Conservation (phyloP, 306 rosid species). For the Inga laurina region DNA sequence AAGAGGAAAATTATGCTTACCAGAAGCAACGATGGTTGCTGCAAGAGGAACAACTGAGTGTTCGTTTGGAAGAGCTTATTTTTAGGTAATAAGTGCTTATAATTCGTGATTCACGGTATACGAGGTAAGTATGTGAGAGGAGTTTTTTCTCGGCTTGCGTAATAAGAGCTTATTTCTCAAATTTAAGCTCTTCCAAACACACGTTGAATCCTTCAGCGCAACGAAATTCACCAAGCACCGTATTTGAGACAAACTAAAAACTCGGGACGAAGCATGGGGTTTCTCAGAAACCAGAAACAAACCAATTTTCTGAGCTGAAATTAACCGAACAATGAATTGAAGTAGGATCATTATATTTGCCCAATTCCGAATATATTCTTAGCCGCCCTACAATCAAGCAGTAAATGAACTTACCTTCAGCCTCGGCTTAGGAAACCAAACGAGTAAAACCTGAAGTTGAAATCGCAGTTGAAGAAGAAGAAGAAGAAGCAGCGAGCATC, state of each 20-base stretch:
- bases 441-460: constrained; percentile 39
- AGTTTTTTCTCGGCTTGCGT: too few species aligned
- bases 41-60: constrained; percentile 56
- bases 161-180: too few species aligned
- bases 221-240: constrained; percentile 45
- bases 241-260: constrained; percentile 37
- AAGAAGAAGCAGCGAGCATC: constrained; percentile 61
- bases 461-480: constrained; percentile 50
- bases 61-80: too few species aligned
- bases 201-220: constrained; percentile 53
- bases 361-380: neutral
- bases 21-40: constrained; percentile 48
- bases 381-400: neutral
- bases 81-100: too few species aligned
- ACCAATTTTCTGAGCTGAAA: constrained; percentile 58
- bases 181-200: too few species aligned
- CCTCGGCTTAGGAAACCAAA: constrained; percentile 33
- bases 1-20: constrained; percentile 27
- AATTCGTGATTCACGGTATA: too few species aligned
- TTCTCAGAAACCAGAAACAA: constrained; percentile 43
- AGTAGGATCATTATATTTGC: neutral
- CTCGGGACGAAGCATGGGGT: constrained; percentile 14
- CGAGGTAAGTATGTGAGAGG: too few species aligned
- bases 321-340: neutral
- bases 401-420: constrained; percentile 44